These are phyloP conservation scores for Aspergillus ellipticus DNA, from an alignment of 495 filamentous ascomycete species.

Conservation along the genomic window DNA sequence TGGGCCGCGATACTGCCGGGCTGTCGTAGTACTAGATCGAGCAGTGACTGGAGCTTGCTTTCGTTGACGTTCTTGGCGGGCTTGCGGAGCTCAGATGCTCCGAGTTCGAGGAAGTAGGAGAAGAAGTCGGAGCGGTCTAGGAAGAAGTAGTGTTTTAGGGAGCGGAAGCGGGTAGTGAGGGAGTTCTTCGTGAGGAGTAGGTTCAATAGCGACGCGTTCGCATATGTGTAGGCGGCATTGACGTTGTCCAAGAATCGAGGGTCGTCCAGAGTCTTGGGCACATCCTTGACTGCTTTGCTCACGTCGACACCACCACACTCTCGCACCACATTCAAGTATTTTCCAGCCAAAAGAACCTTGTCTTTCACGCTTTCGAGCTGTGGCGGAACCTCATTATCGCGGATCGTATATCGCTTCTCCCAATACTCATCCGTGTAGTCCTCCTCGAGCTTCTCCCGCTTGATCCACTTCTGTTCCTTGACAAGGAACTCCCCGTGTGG, in stretches of 20 bases:
- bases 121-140: constrained; percentile 97
- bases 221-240: constrained; percentile 89
- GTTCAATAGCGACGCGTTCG: constrained; percentile 88
- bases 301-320: constrained; percentile 96
- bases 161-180: constrained; percentile 78
- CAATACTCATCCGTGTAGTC: constrained; percentile 99
- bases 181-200: constrained; percentile 90
- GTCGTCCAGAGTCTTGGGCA: constrained; percentile 90
- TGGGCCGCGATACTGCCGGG: constrained; percentile 90
- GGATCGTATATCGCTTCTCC: constrained; percentile 94
- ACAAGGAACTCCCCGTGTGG: constrained; percentile 92
- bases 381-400: constrained; percentile 85
- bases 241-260: constrained; percentile 88
- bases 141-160: constrained; percentile 98
- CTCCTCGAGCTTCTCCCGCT: constrained; percentile 82
- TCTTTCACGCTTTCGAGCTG: constrained; percentile 90
- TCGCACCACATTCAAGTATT: constrained; percentile 95
- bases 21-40: constrained; percentile 91
- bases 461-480: constrained; percentile 93
- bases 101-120: constrained; percentile 91
- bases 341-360: constrained; percentile 90
- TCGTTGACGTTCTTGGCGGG: constrained; percentile 84
- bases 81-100: constrained; percentile 81
- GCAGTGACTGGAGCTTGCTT: constrained; percentile 85
- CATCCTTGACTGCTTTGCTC: constrained; percentile 81